Conservation (phyloP, 192 early-diverging fungal genomes). For the Coemansia sp. region DNA sequence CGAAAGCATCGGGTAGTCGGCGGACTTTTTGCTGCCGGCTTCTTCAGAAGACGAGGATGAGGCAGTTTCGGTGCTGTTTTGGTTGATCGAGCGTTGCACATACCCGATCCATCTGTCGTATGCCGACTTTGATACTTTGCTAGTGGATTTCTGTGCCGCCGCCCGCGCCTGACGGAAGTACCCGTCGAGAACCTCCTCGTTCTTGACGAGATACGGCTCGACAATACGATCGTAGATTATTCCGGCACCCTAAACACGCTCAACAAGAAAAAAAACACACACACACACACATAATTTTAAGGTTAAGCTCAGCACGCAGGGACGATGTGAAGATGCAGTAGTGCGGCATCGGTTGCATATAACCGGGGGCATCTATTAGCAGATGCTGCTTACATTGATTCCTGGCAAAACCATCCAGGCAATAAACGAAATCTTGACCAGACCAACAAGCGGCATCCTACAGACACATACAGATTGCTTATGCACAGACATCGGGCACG, state of each 20-base stretch:
- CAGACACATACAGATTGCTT: background rate
- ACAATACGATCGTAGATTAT: constrained; percentile 48
- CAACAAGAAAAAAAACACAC: background rate
- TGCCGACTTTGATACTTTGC: constrained; percentile 30
- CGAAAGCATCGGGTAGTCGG: constrained; percentile 9
- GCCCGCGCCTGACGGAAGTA: constrained; percentile 40
- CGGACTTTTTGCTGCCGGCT: background rate
- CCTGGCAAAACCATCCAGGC: constrained; percentile 51
- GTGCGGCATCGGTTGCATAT: background rate
- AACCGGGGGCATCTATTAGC: too few species aligned
- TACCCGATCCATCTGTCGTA: constrained; percentile 50
- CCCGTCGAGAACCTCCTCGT: constrained; percentile 37
- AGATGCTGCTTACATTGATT: constrained; percentile 36
- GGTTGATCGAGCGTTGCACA: constrained; percentile 34
- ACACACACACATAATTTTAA: background rate
- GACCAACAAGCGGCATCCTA: constrained; percentile 49
- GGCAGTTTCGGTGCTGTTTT: constrained; percentile 2
- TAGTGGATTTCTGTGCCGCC: constrained; percentile 39
- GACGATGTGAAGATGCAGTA: constrained; percentile 3
- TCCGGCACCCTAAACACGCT: constrained; percentile 32
- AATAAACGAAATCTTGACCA: constrained; percentile 46
- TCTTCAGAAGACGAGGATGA: constrained; percentile 1
- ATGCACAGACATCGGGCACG: background rate
- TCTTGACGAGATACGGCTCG: constrained; percentile 39
- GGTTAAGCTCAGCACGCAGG: background rate